These are phyloP conservation scores for Candida germanica DNA, from an alignment of 805 yeast genomes.

Conservation along the genomic window DNA sequence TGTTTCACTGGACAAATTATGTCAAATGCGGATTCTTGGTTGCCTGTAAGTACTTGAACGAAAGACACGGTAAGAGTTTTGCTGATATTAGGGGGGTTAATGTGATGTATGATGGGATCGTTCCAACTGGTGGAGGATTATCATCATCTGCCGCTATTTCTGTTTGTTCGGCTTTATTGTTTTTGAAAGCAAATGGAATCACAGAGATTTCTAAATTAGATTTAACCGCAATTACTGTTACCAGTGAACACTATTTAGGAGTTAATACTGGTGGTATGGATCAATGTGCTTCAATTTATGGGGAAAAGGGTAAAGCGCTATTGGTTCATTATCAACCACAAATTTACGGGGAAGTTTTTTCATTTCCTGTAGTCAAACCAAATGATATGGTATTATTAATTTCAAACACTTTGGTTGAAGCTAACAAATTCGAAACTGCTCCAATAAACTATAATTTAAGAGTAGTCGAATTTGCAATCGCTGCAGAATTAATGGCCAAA, in stretches of 20 bases:
- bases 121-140: constrained; percentile 72
- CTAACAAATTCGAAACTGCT: constrained; percentile 68
- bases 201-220: constrained; percentile 43
- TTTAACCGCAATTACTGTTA: constrained; percentile 58
- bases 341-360: constrained; percentile 51
- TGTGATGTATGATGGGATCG: constrained; percentile 57
- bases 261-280: constrained; percentile 82
- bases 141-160: constrained; percentile 73
- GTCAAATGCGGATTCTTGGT: constrained; percentile 64
- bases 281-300: constrained; percentile 69
- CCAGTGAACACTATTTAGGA: constrained; percentile 68
- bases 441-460: constrained; percentile 67
- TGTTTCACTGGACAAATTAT: constrained; percentile 64
- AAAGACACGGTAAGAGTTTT: constrained; percentile 25
- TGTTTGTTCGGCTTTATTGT: constrained; percentile 58
- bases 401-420: constrained; percentile 58
- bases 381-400: constrained; percentile 51
- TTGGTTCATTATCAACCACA: constrained; percentile 60
- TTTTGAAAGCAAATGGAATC: constrained; percentile 51
- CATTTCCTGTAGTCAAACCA: constrained; percentile 47
- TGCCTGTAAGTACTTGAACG: constrained; percentile 47
- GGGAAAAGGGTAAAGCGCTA: constrained; percentile 55
- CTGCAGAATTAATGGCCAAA: constrained; percentile 56
- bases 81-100: constrained; percentile 45
- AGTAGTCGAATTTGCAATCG: constrained; percentile 70